Evolutionary conservation across 805 yeast species (phyloP).

Genomic region (Kurtzmaniella cleridarum): DNA sequence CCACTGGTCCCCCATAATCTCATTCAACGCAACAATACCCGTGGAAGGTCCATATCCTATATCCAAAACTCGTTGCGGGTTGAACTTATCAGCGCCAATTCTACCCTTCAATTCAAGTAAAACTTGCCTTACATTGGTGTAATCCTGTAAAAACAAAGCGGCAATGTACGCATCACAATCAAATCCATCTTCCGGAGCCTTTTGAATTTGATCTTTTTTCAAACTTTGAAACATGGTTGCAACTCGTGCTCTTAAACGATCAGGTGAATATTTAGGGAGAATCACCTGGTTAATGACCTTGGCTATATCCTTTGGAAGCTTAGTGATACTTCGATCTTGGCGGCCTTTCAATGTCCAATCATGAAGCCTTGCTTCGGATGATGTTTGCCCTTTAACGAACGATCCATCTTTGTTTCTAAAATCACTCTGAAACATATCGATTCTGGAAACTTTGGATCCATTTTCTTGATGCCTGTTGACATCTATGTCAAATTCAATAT

Average conservation of each 20-base stretch:
- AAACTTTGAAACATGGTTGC: constrained; percentile 50
- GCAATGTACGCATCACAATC: constrained; percentile 81
- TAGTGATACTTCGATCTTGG: constrained; percentile 45
- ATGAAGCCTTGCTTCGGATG: constrained; percentile 52
- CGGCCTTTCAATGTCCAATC: constrained; percentile 54
- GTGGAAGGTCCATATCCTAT: constrained; percentile 90
- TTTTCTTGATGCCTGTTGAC: no score
- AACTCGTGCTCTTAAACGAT: constrained; percentile 55
- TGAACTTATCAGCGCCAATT: constrained; percentile 45
- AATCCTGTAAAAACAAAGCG: constrained; percentile 75
- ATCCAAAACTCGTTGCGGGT: constrained; percentile 66
- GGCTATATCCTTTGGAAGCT: constrained; percentile 53
- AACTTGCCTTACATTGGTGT: constrained; percentile 62
- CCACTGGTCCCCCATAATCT: constrained; percentile 64
- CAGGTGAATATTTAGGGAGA: constrained; percentile 55
- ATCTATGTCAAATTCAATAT: no score
- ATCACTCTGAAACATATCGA: no score
- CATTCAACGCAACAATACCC: constrained; percentile 84
- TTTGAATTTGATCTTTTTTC: constrained; percentile 49
- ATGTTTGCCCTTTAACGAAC: constrained; percentile 35
- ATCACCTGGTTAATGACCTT: constrained; percentile 61
- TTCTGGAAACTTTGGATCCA: no score
- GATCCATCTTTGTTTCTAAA: constrained; percentile 37
- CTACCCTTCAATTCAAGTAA: constrained; percentile 59
- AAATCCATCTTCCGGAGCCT: constrained; percentile 32